These are phyloP conservation scores for Coniferiporia sulphurascens DNA, from an alignment of 1,284 basidiomycete species.

Conservation along the genomic window DNA sequence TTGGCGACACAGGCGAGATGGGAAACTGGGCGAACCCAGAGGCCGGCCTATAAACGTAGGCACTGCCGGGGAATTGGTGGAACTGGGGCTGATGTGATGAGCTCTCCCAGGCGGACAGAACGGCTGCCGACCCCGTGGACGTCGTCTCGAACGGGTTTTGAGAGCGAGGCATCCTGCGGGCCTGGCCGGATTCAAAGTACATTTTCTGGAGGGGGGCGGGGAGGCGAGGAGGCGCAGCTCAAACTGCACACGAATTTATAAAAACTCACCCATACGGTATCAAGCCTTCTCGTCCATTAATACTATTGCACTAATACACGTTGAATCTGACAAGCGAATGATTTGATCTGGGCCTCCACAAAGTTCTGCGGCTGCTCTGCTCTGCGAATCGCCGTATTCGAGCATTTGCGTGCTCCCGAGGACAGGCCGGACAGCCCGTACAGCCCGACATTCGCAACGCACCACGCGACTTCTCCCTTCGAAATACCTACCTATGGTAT, in stretches of 20 bases:
- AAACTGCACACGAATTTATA: background rate
- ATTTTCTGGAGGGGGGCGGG: background rate
- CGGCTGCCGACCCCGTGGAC: background rate
- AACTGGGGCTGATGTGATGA: conserved; percentile 1
- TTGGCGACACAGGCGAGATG: background rate
- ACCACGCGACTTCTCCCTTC: background rate
- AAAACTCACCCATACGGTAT: background rate
- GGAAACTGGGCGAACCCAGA: background rate
- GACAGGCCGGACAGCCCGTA: background rate
- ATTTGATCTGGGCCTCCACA: background rate
- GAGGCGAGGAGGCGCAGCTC: background rate
- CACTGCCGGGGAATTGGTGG: background rate
- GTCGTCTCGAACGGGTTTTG: background rate
- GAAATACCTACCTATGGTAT: conserved; percentile 4
- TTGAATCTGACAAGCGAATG: background rate
- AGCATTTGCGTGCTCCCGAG: background rate
- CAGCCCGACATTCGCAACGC: background rate
- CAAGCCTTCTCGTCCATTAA: background rate
- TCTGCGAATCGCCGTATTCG: background rate
- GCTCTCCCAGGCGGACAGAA: conserved; percentile 8
- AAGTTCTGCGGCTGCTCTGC: background rate
- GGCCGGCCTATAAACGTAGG: background rate
- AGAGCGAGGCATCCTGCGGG: background rate
- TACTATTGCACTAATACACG: background rate
- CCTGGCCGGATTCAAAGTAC: background rate